Base-by-base conservation (phyloP, 331 rosid genomes). In the Telfairia occidentalis region DNA sequence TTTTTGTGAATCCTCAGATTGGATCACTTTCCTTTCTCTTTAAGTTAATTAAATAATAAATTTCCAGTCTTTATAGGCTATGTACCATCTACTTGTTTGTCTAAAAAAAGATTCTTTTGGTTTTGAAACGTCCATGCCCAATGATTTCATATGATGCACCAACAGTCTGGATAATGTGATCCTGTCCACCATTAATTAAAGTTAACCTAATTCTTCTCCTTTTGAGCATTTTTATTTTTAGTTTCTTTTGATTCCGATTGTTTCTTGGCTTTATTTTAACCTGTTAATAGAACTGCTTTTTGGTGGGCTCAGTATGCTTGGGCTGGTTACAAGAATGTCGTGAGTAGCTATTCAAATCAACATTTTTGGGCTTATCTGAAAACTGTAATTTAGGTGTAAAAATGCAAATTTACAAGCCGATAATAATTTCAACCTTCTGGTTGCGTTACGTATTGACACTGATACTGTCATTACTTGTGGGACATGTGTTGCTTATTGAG, bases 241-340 rank as follows among this genome's bases (percentile, higher is more conserved):
- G 7, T n/a, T 64, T 19, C 0, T 35, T 66, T 57, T 24, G 16
- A 19, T 40, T 66, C 52, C 7, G n/a, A 21, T 4, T 13, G n/a
- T 66, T 66, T 40, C 18, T 40, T 23, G 19, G 29, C 46, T 19
- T 40, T 26, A 40, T 66, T 66, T 66, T 66, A 9, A 66, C 52
- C 19, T 21, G n/a, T 38, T 21, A 9, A 38, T 11, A 21, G 34
- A 38, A 66, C 32, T 66, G 21, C 24, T 66, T 66, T 66, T 66
- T 38, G 52, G 73, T 40, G 34, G 73, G 73, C 34, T 65, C 70
- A 61, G 9, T n/a, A 61, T 61, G 45, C 69, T 61, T 61, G 26
- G 46, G 70, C 46, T 61, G 7, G 40, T 64, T 38, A 19, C 49
- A 3, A 23, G 72, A 3, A 34, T 65, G 50, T 38, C n/a, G n/a